Percentiles rank a stretch among this genome's conserved stretches.
Evolutionary conservation across 2,329 filamentous ascomycete genomes (phyloP).

Genomic region (Pleomassaria siparia): DNA sequence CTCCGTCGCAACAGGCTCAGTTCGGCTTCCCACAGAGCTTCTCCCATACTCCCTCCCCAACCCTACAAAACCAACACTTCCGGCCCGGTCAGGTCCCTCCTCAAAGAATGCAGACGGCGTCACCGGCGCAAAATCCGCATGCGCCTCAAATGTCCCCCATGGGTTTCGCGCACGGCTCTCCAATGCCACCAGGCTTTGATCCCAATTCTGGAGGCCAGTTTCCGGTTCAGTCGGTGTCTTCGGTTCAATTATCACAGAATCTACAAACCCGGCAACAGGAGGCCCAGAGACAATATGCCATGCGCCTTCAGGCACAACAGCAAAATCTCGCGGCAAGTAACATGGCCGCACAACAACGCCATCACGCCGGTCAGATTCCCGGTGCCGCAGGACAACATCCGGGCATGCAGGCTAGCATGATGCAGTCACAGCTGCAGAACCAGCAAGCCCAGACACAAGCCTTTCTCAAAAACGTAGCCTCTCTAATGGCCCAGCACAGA

Average conservation of each 20-base stretch:
- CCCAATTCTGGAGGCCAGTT: constrained; percentile 48
- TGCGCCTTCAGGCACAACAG: constrained; percentile 67
- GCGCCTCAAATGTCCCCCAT: constrained; percentile 46
- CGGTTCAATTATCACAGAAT: constrained; percentile 53
- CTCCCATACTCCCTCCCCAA: constrained; percentile 89
- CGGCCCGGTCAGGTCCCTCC: constrained; percentile 58
- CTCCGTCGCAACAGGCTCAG: constrained; percentile 72
- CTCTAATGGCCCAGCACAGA: constrained; percentile 75
- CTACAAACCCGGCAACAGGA: constrained; percentile 55
- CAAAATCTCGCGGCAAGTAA: constrained; percentile 53
- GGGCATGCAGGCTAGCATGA: constrained; percentile 36
- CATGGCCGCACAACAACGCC: constrained; percentile 42
- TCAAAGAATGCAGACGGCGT: constrained; percentile 78
- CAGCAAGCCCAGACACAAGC: constrained; percentile 29
- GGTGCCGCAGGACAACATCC: constrained; percentile 32
- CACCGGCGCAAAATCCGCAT: constrained; percentile 78
- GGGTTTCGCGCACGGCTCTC: constrained; percentile 39
- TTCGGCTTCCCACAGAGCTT: constrained; percentile 70
- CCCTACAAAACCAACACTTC: constrained; percentile 79
- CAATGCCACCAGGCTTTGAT: constrained; percentile 43
- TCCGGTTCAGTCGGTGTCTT: constrained; percentile 37
- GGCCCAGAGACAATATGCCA: constrained; percentile 80
- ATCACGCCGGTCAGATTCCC: constrained; percentile 41
- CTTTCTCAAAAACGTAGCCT: constrained; percentile 69
- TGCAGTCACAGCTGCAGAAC: constrained; percentile 19